Evolutionary conservation across 495 filamentous ascomycete genomes (phyloP).

Genomic region (Xylaria bambusicola): DNA sequence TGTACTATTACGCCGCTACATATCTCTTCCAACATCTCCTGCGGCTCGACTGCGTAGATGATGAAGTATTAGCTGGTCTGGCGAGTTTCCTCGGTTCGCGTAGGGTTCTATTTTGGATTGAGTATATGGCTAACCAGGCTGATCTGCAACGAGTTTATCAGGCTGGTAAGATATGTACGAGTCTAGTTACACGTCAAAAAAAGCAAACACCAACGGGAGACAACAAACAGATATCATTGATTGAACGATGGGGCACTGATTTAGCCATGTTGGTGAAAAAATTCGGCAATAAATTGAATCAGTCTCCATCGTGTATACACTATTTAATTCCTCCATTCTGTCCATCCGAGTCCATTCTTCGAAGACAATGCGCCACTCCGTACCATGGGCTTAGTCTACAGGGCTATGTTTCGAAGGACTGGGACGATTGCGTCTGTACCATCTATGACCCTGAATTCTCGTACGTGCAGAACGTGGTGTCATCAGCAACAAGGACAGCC

Average conservation of each 20-base stretch:
- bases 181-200: neutral
- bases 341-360: slow-evolving; percentile 25
- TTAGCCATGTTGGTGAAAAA: slow-evolving; percentile 12
- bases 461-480: slow-evolving; percentile 4
- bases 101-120: slow-evolving; percentile 17
- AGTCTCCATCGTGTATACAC: slow-evolving; percentile 31
- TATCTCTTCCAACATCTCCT: slow-evolving; percentile 21
- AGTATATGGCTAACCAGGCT: slow-evolving; percentile 9
- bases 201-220: neutral
- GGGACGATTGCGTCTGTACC: slow-evolving; percentile 35
- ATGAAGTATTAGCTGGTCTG: slow-evolving; percentile 15
- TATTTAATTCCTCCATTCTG: slow-evolving; percentile 34
- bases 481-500: slow-evolving; percentile 5
- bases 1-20: slow-evolving; percentile 17
- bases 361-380: slow-evolving; percentile 21
- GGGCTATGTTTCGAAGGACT: slow-evolving; percentile 22
- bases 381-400: slow-evolving; percentile 23
- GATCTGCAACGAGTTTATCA: slow-evolving; percentile 17
- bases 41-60: neutral
- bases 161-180: slow-evolving; percentile 18
- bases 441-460: slow-evolving; percentile 23
- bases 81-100: slow-evolving; percentile 14
- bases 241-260: slow-evolving; percentile 21
- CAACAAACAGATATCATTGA: neutral
- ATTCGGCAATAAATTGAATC: slow-evolving; percentile 13